Conservation (phyloP, 805 yeast genomes). For the Candida suzukii region DNA sequence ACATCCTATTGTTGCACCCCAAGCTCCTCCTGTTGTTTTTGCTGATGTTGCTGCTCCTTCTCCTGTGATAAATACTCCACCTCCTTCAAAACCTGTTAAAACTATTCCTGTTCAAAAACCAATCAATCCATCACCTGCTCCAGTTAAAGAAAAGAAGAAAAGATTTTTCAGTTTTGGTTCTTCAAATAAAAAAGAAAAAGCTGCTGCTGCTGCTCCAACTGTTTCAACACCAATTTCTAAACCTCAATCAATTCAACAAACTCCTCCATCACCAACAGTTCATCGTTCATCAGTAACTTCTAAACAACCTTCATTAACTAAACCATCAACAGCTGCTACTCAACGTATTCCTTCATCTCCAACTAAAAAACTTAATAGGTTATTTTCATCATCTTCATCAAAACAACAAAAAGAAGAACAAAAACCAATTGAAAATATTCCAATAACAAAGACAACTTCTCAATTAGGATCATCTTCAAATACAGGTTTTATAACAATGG, state of each 20-base stretch:
- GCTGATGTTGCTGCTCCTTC: not conserved
- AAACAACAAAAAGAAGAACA: not conserved
- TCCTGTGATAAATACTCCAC: too few relatives aligned
- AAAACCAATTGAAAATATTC: too few relatives aligned
- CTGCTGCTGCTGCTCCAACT: not conserved
- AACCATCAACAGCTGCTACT: not conserved
- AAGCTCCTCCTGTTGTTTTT: too few relatives aligned
- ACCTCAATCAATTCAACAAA: not conserved
- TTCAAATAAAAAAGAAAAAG: not conserved
- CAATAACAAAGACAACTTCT: too few relatives aligned
- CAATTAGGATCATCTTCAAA: too few relatives aligned
- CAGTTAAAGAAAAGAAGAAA: conserved; percentile 1
- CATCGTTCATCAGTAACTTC: not conserved
- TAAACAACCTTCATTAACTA: not conserved
- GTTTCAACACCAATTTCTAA: not conserved
- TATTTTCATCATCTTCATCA: too few relatives aligned
- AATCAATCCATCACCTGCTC: not conserved
- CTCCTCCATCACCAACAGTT: not conserved
- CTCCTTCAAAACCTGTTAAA: not conserved
- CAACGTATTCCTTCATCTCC: not conserved
- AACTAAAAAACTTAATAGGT: not conserved
- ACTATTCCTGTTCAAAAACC: not conserved
- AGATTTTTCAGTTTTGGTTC: conserved; percentile 3
- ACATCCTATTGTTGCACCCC: not conserved
- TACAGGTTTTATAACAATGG: not conserved